These are phyloP conservation scores for Rhexocercosporidium sp. DNA, from an alignment of 2,329 filamentous ascomycete species.

Conservation along the genomic window DNA sequence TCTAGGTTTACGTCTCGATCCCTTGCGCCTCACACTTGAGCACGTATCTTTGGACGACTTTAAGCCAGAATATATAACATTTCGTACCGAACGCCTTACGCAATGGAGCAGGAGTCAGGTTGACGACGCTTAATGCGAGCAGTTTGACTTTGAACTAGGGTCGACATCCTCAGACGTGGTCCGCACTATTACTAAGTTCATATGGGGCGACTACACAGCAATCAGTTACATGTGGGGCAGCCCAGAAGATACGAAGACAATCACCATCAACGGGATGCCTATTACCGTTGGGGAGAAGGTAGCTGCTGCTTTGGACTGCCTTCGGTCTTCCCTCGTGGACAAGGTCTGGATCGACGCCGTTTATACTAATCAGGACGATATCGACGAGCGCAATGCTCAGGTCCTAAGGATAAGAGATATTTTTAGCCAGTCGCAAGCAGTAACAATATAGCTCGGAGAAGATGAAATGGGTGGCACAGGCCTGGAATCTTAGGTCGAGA, in stretches of 20 bases:
- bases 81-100: conserved; percentile 26
- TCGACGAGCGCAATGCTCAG: conserved; percentile 23
- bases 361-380: conserved; percentile 25
- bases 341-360: conserved; percentile 8
- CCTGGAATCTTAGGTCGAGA: conserved; percentile 24
- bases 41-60: conserved; percentile 28
- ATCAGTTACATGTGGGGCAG: conserved; percentile 26
- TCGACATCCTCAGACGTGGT: conserved; percentile 26
- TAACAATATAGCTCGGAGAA: conserved; percentile 27
- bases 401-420: conserved; percentile 26
- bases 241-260: conserved; percentile 25
- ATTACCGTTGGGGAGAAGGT: conserved; percentile 22
- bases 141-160: conserved; percentile 28
- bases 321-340: not conserved
- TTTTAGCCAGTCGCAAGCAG: conserved; percentile 20
- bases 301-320: conserved; percentile 23
- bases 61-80: conserved; percentile 29
- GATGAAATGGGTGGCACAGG: conserved; percentile 22
- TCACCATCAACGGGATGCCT: conserved; percentile 24
- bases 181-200: conserved; percentile 27
- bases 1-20: conserved; percentile 19
- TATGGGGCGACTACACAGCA: conserved; percentile 27
- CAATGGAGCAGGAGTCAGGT: conserved; percentile 25
- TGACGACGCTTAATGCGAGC: conserved; percentile 23
- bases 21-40: conserved; percentile 25